Evolutionary conservation across 2,329 filamentous ascomycete species (phyloP), one percentile per base, ranked within the genome.

Genomic region (Ilyonectria destructans): DNA sequence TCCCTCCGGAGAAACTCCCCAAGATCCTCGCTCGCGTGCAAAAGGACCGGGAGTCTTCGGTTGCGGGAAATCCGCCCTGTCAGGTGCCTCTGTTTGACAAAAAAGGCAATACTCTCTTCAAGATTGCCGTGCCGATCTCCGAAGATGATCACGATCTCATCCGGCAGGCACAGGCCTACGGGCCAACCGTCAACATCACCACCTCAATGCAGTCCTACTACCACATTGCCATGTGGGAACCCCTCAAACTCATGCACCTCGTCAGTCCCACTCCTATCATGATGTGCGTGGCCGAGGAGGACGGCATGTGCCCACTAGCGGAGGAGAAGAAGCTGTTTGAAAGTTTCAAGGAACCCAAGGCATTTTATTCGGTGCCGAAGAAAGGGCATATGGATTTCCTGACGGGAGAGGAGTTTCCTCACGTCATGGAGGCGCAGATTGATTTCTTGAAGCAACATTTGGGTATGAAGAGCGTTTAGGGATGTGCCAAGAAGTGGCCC

Each of bases 151-250:
- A 65, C 26, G 29, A 65, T 23, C 46, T 59, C 62, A 65, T 65
- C n/a, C 55, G 55, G 13, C 62, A 65, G 35, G 54, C 55, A 9
- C 62, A 59, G 13, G 62, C 62, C 35, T 65, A 59, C 19, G 55
- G 54, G 1, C 55, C 55, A 52, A 65, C 62, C 10, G 54, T 26
- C 19, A 59, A 52, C 35, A 59, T 65, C 58, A 65, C 62, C 6
- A 65, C 62, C 9, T 59, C 62, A n/a, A 54, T 59, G 55, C 62
- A 65, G 35, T 59, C 55, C 21, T 65, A 65, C 55, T 65, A 65
- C 56, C 62, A 65, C 35, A 54, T 65, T 19, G 55, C 55, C 19
- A 54, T 59, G 54, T 65, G 62, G 62, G 55, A 65, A 15, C 62
- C 62, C 35, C 60, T 33, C 35, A 54, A 54, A 13, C 37, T 59